Base-by-base conservation (phyloP, 169 alveolate species). In the Plasmodium gonderi region DNA sequence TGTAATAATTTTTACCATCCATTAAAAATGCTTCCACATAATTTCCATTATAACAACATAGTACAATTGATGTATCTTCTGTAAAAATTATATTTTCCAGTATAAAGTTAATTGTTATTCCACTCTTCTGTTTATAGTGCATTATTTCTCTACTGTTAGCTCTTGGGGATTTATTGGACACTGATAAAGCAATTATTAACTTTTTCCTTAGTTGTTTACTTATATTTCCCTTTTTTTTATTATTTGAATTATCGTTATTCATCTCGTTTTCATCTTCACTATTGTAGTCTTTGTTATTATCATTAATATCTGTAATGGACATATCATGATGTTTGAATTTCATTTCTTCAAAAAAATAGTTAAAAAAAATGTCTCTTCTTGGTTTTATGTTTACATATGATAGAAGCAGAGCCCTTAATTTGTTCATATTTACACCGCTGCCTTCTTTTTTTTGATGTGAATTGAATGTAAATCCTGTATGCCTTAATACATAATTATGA, bases 1-100 rank as follows among this genome's bases (percentile, higher is more conserved):
- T 12, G 3, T 26, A 0, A 74, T 64, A 38, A 36, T 60, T 54
- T 7, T 60, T 33, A 42, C 68, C 23, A 17, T 38, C 31, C 26
- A 36, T 68, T 33, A 67, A 29, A 4, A 8, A 12, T 1, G 68
- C 49, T 40, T 87, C 90, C 17, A 83, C 29, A 72, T 76, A 76
- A 60, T 77, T 85, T 33, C 49, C 80, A 40, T 87, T 54, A 42
- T 87, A 26, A 38, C 93, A 87, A 87, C 93, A 87, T 38, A 60
- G 65, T 8, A 76, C 9, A 49, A 76, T 29, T 40, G 42, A 75
- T 44, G 40, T 75, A 20, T 72, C 17, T 6, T 38, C 12, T 51
- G 40, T 17, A 60, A 87, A 36, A 36, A 54, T 31, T 40, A 87
- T 87, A 9, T 60, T 77, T 14, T 74, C 80, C 68, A 76, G 54